Percentiles rank a stretch among this genome's conserved stretches.
phyloP scores from a whole-genome alignment of 2,329 filamentous ascomycete genomes.

The Hortaea sp. region DNA sequence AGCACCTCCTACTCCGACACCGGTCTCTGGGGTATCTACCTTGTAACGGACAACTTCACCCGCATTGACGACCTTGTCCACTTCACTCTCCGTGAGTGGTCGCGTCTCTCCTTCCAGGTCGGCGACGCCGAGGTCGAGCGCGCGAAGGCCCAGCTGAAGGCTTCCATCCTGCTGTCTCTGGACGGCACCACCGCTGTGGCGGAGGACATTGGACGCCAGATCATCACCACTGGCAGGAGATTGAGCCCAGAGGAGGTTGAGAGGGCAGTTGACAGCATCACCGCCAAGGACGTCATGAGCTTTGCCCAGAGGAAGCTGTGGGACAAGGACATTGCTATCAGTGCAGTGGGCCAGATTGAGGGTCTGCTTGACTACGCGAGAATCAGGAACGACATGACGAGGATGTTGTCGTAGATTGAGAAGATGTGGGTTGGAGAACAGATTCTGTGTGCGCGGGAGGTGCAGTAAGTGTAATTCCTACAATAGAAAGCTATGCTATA shows the following conservation, averaged over 20 bases:
- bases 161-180: conserved; percentile 89
- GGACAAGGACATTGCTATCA: conserved; percentile 94
- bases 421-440: background rate
- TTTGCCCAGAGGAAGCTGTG: conserved; percentile 93
- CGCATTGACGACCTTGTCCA: conserved; percentile 91
- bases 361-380: conserved; percentile 67
- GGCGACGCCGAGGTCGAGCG: conserved; percentile 87
- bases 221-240: conserved; percentile 91
- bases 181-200: conserved; percentile 95
- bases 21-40: conserved; percentile 99
- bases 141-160: conserved; percentile 98
- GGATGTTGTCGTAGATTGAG: conserved; percentile 47
- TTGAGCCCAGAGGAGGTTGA: conserved; percentile 91
- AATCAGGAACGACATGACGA: conserved; percentile 76
- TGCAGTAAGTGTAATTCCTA: background rate
- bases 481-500: background rate
- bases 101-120: conserved; percentile 82
- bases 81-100: conserved; percentile 98
- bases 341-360: conserved; percentile 87
- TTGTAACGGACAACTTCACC: conserved; percentile 82
- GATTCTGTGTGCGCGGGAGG: background rate
- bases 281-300: conserved; percentile 92
- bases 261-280: conserved; percentile 76
- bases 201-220: conserved; percentile 96
- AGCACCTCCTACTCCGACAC: conserved; percentile 99